Evolutionary conservation across 768 basidiomycete species (phyloP), one percentile per base, ranked within the genome.

Genomic region (Lactarius trivialis): DNA sequence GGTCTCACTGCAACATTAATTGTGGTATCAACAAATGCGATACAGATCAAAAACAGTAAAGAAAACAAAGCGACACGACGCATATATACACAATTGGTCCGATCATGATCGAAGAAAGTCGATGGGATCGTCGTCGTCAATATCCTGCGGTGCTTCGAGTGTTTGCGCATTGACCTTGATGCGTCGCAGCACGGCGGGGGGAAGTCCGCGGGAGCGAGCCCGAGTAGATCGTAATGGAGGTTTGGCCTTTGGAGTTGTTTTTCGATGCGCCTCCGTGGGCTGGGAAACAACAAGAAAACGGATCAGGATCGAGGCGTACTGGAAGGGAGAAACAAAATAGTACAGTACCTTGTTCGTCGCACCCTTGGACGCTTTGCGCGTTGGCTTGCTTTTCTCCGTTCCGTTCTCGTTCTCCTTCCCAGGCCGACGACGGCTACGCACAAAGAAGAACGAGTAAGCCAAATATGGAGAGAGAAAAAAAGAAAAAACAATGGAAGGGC

Each of bases 121-220:
- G 30, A 63, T 63, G 26, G 58, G 62, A 50, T 63, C 62, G 53
- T 63, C 62, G 15, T 59, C 62, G 24, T 63, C 62, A 30, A 54
- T 14, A 5, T 56, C 60, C 15, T 50, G 21, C 9, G 33, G n/a
- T 21, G 37, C 52, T 8, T 37, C 51, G 48, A 28, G 45, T 14
- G 17, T 30, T 15, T n/a, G 62, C 11, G 57, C 62, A 26, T 54
- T 59, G 17, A 17, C 24, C 17, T 55, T 55, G 37, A 63, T 50
- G 5, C 62, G 62, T 3, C 62, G 58, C 7, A 59, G 54, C 19
- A 63, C 58, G 7, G 24, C 58, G 3, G 12, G 62, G 0, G 62
- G 62, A 17, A 50, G 54, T 0, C 62, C 58, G n/a, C 62, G 57
- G 11, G 53, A 19, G 15, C 57, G 62, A 11, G 15, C 30, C 33